phyloP scores from a whole-genome alignment of 179 eudicot species.

The Pouteria campechiana region DNA sequence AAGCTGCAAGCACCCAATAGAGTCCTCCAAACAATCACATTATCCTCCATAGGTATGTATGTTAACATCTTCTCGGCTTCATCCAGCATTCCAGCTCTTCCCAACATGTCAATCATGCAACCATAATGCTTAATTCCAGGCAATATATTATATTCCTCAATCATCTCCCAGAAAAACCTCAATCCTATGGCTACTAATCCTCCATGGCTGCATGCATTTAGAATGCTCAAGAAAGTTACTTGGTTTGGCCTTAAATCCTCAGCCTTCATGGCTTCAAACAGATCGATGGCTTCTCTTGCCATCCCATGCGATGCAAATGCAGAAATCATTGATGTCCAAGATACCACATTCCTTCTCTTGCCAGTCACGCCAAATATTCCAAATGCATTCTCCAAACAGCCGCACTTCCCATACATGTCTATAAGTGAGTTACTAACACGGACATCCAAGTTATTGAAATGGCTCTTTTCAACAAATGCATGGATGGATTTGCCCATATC shows the following conservation, averaged over 20 bases:
- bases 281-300: slow-evolving; percentile 38
- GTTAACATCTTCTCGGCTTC: slow-evolving; percentile 53
- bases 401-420: slow-evolving; percentile 55
- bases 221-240: slow-evolving; percentile 47
- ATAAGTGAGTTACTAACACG: slow-evolving; percentile 42
- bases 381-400: slow-evolving; percentile 40
- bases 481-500: slow-evolving; percentile 36
- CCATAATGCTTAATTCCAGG: slow-evolving; percentile 55
- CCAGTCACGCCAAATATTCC: slow-evolving; percentile 21
- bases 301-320: slow-evolving; percentile 64
- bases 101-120: slow-evolving; percentile 55
- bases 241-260: slow-evolving; percentile 34
- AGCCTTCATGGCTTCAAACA: slow-evolving; percentile 31
- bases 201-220: slow-evolving; percentile 53
- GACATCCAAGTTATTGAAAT: slow-evolving; percentile 18
- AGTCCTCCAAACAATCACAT: slow-evolving; percentile 62
- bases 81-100: slow-evolving; percentile 48
- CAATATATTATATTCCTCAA: slow-evolving; percentile 10
- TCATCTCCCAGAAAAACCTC: slow-evolving; percentile 37
- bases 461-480: slow-evolving; percentile 29
- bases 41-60: slow-evolving; percentile 22
- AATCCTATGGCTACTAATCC: slow-evolving; percentile 59
- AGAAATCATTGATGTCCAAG: slow-evolving; percentile 63
- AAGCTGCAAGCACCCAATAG: slow-evolving; percentile 62
- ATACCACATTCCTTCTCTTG: slow-evolving; percentile 31